Evolutionary conservation across 805 yeast species (phyloP).

Genomic region (Yarrowia keelungensis): DNA sequence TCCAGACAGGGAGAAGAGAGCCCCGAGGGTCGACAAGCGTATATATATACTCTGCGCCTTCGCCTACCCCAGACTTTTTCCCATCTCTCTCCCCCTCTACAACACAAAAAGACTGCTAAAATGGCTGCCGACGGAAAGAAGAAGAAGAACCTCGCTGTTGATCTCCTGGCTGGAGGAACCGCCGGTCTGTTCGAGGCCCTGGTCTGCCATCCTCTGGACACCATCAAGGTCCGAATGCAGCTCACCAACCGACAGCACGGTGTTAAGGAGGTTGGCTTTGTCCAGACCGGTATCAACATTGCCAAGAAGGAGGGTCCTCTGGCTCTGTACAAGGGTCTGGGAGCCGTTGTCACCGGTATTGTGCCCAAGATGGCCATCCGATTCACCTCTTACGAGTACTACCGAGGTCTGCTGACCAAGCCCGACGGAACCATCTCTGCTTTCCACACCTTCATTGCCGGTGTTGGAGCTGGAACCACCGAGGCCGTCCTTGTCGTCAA

Average conservation of each 20-base stretch:
- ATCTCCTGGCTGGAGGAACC: slow-evolving; percentile 85
- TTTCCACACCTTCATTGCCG: slow-evolving; percentile 81
- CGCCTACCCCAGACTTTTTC: background rate
- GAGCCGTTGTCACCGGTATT: slow-evolving; percentile 96
- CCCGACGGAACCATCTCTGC: slow-evolving; percentile 68
- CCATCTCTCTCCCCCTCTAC: background rate
- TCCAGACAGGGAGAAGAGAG: slow-evolving; percentile 9
- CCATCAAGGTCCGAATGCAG: slow-evolving; percentile 97
- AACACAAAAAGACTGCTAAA: background rate
- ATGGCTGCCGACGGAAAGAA: slow-evolving; percentile 42
- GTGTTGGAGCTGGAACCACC: slow-evolving; percentile 96
- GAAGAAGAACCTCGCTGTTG: slow-evolving; percentile 47
- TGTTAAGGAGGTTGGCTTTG: slow-evolving; percentile 80
- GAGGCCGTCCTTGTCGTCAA: slow-evolving; percentile 95
- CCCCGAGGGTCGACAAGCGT: background rate
- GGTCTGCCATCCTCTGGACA: slow-evolving; percentile 97
- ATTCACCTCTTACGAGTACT: slow-evolving; percentile 91
- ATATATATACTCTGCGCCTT: slow-evolving; percentile 3
- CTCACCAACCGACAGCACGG: slow-evolving; percentile 57
- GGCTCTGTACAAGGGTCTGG: slow-evolving; percentile 92
- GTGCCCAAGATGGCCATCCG: slow-evolving; percentile 98
- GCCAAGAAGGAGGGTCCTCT: slow-evolving; percentile 80
- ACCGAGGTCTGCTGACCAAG: slow-evolving; percentile 71
- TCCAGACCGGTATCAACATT: slow-evolving; percentile 79
- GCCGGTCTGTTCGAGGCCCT: slow-evolving; percentile 98